A percentile compares a stretch with the other conserved stretches of the same genome.
Conservation (phyloP, 2,329 filamentous ascomycete species). For the Microcera coccophila region DNA sequence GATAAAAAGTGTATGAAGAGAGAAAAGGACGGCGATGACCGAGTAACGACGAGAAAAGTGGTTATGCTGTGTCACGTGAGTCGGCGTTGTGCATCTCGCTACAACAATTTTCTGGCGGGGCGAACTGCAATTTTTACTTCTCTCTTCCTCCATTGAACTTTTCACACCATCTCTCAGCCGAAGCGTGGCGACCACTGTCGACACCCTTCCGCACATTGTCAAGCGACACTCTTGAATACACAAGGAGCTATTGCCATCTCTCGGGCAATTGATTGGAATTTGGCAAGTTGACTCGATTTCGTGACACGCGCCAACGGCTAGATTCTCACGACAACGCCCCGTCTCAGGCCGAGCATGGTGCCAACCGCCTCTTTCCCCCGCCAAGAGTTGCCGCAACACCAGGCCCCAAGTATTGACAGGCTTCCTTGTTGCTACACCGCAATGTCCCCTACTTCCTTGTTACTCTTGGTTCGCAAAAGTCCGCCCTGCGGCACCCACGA, state of each 20-base stretch:
- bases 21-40: constrained; percentile 15
- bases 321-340: background rate
- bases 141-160: constrained; percentile 2
- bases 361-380: no score
- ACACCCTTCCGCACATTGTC: no score
- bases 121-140: constrained; percentile 12
- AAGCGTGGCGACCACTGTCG: background rate
- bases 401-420: background rate
- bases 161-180: constrained; percentile 6
- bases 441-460: background rate
- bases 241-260: background rate
- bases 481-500: constrained; percentile 43
- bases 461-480: constrained; percentile 9
- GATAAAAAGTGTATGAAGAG: constrained; percentile 43
- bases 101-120: constrained; percentile 9
- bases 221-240: background rate
- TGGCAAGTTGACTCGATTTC: background rate
- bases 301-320: background rate
- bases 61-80: constrained; percentile 25
- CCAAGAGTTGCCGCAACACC: background rate
- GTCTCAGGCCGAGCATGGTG: background rate
- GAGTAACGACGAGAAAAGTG: constrained; percentile 3
- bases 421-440: background rate
- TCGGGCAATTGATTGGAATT: background rate
- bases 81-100: constrained; percentile 6